phyloP scores from a whole-genome alignment of 2,329 filamentous ascomycete species.

The Penicillium sclerotigenum region DNA sequence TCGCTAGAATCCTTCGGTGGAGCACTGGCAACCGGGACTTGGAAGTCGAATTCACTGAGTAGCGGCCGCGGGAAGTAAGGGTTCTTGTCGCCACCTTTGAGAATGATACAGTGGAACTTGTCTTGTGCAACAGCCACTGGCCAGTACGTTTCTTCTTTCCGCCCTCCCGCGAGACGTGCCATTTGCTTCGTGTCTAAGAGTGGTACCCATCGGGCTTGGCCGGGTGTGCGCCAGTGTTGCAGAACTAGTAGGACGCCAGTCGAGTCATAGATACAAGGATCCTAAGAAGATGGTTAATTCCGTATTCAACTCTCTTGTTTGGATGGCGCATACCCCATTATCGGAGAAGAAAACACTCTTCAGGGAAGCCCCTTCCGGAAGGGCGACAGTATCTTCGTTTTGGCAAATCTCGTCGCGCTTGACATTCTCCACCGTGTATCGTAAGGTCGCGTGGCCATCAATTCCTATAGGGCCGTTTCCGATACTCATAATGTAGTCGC shows the following conservation, averaged over 20 bases:
- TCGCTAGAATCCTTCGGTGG: conserved; percentile 39
- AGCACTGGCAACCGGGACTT: conserved; percentile 68
- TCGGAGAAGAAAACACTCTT: conserved; percentile 90
- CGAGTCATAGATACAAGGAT: conserved; percentile 94
- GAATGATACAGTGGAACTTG: conserved; percentile 97
- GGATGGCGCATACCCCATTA: conserved; percentile 62
- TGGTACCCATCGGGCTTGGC: conserved; percentile 86
- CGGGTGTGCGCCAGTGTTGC: conserved; percentile 82
- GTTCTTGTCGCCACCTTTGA: conserved; percentile 90
- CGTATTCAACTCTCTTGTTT: not conserved
- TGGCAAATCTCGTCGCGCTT: conserved; percentile 93
- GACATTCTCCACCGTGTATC: conserved; percentile 92
- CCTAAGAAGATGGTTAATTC: conserved; percentile 48
- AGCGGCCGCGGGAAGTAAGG: conserved; percentile 89
- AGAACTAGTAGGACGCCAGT: conserved; percentile 84
- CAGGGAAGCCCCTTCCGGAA: conserved; percentile 70
- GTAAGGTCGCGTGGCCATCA: conserved; percentile 69
- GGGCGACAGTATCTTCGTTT: conserved; percentile 84
- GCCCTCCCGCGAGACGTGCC: conserved; percentile 75
- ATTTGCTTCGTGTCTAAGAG: conserved; percentile 85
- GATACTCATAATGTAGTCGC: conserved; percentile 93
- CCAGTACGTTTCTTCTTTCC: conserved; percentile 89
- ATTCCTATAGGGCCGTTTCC: conserved; percentile 83
- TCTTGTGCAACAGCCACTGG: conserved; percentile 88
- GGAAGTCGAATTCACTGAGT: conserved; percentile 90